Evolutionary conservation across 2,329 filamentous ascomycete genomes (phyloP), one percentile per base, ranked within the genome.

Genomic region (Fusarium torreyae): DNA sequence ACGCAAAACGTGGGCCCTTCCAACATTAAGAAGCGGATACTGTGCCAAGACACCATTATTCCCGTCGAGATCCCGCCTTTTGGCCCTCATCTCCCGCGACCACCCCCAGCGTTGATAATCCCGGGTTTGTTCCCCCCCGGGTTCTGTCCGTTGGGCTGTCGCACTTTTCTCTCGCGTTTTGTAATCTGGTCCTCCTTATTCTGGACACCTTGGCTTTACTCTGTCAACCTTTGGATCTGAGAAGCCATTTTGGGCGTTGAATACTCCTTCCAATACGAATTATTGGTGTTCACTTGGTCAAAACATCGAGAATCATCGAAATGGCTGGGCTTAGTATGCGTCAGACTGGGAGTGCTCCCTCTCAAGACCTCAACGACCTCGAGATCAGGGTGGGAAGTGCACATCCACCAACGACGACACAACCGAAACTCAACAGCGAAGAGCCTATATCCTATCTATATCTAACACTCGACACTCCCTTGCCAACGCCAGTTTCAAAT

Each of bases 381-480:
- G 72, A 75, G 57, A 71, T 72, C 38, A 61, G 38, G 3, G 24
- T 66, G 15, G 66, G 66, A 22, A 63, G 53, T 40, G 58, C 28
- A 5, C 50, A 52, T 13, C 56, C 66, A 2, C n/a, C 64, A n/a
- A 57, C 62, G 34, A 39, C 43, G 18, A 22, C 59, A 39, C 66
- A 55, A 22, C 40, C 51, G 6, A 64, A 55, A 38, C 45, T 67
- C 26, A 18, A 34, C 36, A 42, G 49, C 18, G 44, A 73, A 49
- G 70, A 72, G n/a, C 71, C 76, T 22, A 81, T 85, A 58, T 75
- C 76, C 11, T 76, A 79, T 52, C 72, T 79, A 5, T 84, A 84
- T 65, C 75, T 86, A 7, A 79, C 80, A 17, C 83, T 83, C 61
- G 72, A 77, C 20, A 82, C 79, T 20, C 49, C 64, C 4, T 66